A percentile compares a stretch with the other conserved stretches of the same genome.
phyloP scores from a whole-genome alignment of 2,329 filamentous ascomycete species.

The Clonostachys chloroleuca region DNA sequence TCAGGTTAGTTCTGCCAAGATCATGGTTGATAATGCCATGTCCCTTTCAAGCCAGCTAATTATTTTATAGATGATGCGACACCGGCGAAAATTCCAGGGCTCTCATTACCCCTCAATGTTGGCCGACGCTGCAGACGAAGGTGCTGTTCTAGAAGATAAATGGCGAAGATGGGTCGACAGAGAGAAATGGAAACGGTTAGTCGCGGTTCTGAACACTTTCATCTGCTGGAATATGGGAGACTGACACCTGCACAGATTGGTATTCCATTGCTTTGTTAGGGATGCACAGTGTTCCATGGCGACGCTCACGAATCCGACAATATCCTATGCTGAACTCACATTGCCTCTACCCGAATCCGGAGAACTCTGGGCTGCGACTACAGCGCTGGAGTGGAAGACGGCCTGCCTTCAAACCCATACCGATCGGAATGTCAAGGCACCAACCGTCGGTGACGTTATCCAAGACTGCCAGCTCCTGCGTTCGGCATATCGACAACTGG shows the following conservation, averaged over 20 bases:
- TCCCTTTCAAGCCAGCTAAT: slow-evolving; percentile 2
- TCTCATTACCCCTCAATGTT: slow-evolving; percentile 46
- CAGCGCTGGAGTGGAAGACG: slow-evolving; percentile 60
- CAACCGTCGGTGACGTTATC: slow-evolving; percentile 51
- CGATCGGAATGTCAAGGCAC: slow-evolving; percentile 33
- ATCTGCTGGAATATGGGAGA: background rate
- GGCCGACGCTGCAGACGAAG: slow-evolving; percentile 49
- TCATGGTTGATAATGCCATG: slow-evolving; percentile 4
- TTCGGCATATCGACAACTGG: slow-evolving; percentile 43
- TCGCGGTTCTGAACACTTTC: background rate
- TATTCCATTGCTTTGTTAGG: slow-evolving; percentile 59
- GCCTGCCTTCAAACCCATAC: slow-evolving; percentile 42
- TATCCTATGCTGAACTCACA: slow-evolving; percentile 66
- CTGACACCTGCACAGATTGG: slow-evolving; percentile 36
- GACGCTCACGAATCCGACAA: slow-evolving; percentile 57
- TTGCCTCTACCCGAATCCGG: slow-evolving; percentile 59
- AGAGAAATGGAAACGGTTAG: slow-evolving; percentile 61
- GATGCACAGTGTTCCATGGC: slow-evolving; percentile 67
- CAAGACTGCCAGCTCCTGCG: slow-evolving; percentile 50
- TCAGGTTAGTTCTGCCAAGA: slow-evolving; percentile 25
- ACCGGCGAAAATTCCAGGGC: slow-evolving; percentile 53
- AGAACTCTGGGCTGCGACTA: slow-evolving; percentile 61
- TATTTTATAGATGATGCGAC: slow-evolving; percentile 44
- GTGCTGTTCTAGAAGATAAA: slow-evolving; percentile 53
- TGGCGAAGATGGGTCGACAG: slow-evolving; percentile 61